Base-by-base conservation (phyloP, 2,329 filamentous ascomycete species). In the Tolypocladium nubicola region DNA sequence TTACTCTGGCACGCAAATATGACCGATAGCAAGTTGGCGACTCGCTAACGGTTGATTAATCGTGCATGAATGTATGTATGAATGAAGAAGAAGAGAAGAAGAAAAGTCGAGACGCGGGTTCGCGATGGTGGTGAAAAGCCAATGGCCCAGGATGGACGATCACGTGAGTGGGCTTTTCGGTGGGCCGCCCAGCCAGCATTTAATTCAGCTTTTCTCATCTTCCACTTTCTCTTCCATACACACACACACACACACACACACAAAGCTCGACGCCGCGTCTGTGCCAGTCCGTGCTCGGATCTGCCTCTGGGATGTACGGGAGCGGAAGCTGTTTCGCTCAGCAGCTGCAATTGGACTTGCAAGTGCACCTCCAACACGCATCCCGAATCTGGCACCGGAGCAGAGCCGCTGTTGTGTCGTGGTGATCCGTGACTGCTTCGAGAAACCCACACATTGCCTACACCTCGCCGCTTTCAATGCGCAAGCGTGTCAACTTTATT, bases 41-140 rank as follows among this genome's bases (percentile, higher is more conserved):
- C 65, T 79, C 70, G 67, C 72, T 67, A 73, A 73, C 77, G 79
- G 79, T 83, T 83, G 80, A 83, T 83, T 83, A 77, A 76, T 81
- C 73, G 78, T 82, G 80, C 80, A 57, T 65, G 62, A 64, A 71
- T 69, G 70, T 66, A 61, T 73, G 78, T 81, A 73, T 80, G 69
- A 65, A 56, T 61, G 52, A 66, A 67, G 68, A 68, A 64, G 64
- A 67, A 63, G 63, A 59, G 56, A 64, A 63, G 62, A 62, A 55
- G 59, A 60, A 58, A 59, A 57, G 54, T 45, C 41, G 58, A 19
- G 23, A 26, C 30, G 52, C 9, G 30, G 47, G 19, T 14, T 30
- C 47, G 30, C 30, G 8, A 7, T 9, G 8, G 33, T 19, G n/a
- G 13, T 37, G 14, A 56, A 53, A 53, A 55, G 43, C 53, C 35